A percentile compares a stretch with the other conserved stretches of the same genome.
phyloP scores from a whole-genome alignment of 2,329 filamentous ascomycete genomes.

The Neurospora crassa region DNA sequence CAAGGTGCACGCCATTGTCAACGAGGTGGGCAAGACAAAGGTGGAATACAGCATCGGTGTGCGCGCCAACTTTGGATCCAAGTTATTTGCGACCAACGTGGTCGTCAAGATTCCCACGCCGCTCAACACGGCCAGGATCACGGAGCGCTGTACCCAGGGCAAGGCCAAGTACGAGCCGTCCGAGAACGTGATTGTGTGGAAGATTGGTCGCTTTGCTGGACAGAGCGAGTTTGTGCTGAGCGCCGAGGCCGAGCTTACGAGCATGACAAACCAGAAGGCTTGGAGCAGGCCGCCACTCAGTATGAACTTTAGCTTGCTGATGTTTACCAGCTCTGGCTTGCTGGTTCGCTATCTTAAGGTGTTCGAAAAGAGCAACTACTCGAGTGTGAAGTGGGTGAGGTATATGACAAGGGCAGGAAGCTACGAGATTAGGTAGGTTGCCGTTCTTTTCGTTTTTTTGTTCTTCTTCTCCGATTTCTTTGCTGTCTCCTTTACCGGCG shows the following conservation, averaged over 20 bases:
- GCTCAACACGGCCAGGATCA: slow-evolving; percentile 90
- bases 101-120: slow-evolving; percentile 90
- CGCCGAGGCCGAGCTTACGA: slow-evolving; percentile 85
- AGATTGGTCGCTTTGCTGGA: slow-evolving; percentile 97
- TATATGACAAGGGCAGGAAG: slow-evolving; percentile 98
- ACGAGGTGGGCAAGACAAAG: slow-evolving; percentile 92
- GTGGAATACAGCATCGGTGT: slow-evolving; percentile 98
- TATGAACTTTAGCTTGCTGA: slow-evolving; percentile 85
- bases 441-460: background rate
- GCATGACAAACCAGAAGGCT: slow-evolving; percentile 96
- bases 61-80: slow-evolving; percentile 91
- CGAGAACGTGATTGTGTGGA: slow-evolving; percentile 98
- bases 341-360: slow-evolving; percentile 94
- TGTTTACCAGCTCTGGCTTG: slow-evolving; percentile 95
- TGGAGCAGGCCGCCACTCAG: slow-evolving; percentile 92
- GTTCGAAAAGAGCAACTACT: slow-evolving; percentile 99
- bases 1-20: slow-evolving; percentile 97
- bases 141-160: slow-evolving; percentile 85
- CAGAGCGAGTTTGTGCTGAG: slow-evolving; percentile 93
- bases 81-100: slow-evolving; percentile 95
- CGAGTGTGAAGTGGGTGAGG: slow-evolving; percentile 96
- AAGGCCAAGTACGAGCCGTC: slow-evolving; percentile 98
- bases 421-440: slow-evolving; percentile 63
- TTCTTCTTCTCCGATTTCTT: background rate
- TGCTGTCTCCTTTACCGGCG: background rate